Percentiles rank a stretch among this genome's conserved stretches.
Evolutionary conservation across 2,329 filamentous ascomycete species (phyloP).

Genomic region (Claviceps sp.): DNA sequence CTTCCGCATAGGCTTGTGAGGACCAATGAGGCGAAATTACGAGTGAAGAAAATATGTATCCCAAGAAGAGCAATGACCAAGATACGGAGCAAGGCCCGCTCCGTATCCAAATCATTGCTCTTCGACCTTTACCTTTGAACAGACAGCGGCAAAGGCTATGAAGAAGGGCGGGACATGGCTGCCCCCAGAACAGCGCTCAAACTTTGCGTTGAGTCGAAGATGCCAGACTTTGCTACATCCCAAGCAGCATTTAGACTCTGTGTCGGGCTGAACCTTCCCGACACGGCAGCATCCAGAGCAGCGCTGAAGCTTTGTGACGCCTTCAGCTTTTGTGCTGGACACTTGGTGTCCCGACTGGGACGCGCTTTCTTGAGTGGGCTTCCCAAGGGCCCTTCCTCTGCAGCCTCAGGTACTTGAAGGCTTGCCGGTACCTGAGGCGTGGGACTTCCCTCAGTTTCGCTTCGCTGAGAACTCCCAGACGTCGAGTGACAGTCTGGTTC

Average conservation of each 20-base stretch:
- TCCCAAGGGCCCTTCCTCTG: constrained; percentile 35
- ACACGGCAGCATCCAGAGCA: constrained; percentile 19
- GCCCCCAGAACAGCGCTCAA: constrained; percentile 23
- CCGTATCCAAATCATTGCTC: no score
- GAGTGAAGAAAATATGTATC: no score
- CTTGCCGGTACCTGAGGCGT: constrained; percentile 7
- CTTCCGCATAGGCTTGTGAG: no score
- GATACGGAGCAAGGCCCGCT: no score
- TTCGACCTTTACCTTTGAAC: no score
- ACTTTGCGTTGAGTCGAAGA: constrained; percentile 14
- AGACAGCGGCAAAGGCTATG: constrained; percentile 2
- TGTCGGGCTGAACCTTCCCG: constrained; percentile 9
- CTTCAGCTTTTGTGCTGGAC: constrained; percentile 13
- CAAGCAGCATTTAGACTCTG: constrained; percentile 24
- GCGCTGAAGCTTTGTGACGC: constrained; percentile 22
- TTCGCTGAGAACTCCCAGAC: constrained; percentile 21
- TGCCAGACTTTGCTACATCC: constrained; percentile 7
- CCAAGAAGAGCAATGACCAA: no score
- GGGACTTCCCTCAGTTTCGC: constrained; percentile 32
- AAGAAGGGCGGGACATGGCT: constrained; percentile 13
- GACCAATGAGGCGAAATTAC: no score
- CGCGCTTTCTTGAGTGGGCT: constrained; percentile 68
- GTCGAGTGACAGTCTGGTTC: constrained; percentile 43
- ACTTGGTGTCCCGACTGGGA: constrained; percentile 34
- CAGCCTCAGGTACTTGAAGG: constrained; percentile 12